These are phyloP conservation scores for Corchorus olitorius DNA, from an alignment of 345 rosid genomes.

Conservation along the genomic window DNA sequence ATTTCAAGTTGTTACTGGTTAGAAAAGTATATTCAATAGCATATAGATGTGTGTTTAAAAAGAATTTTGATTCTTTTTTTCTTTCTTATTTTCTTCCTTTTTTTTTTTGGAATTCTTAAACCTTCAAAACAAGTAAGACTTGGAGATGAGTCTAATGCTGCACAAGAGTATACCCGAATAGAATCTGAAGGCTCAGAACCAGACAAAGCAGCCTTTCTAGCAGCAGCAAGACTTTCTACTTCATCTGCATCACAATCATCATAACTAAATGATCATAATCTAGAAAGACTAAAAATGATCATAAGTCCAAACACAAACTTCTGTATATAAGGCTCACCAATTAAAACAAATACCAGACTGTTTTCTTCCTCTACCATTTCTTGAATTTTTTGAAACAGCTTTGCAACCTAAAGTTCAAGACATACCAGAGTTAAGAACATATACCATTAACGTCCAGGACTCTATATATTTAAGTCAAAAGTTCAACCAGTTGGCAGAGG, in stretches of 20 bases:
- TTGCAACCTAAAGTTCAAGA: conserved; percentile 68
- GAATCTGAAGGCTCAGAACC: conserved; percentile 99
- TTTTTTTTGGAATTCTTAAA: too few relatives aligned
- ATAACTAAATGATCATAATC: conserved; percentile 25
- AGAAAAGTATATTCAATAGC: not conserved
- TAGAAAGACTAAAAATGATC: conserved; percentile 24
- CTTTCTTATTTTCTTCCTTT: too few relatives aligned
- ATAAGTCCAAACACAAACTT: not conserved
- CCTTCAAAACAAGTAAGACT: too few relatives aligned
- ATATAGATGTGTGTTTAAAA: not conserved
- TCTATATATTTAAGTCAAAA: not conserved
- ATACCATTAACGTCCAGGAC: conserved; percentile 13
- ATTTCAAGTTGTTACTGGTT: conserved; percentile 22
- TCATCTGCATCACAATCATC: conserved; percentile 71
- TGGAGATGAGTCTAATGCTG: conserved; percentile 3
- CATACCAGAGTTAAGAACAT: conserved; percentile 8
- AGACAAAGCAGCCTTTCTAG: conserved; percentile 93
- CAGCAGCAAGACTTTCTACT: conserved; percentile 99
- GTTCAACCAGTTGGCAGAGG: conserved; percentile 1
- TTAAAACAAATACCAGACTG: conserved; percentile 96
- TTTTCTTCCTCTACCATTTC: conserved; percentile 99
- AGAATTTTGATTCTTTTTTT: not conserved
- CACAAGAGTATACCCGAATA: conserved; percentile 59
- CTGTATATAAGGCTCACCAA: conserved; percentile 65
- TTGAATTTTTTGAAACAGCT: conserved; percentile 97